Base-by-base conservation (phyloP, 257 asterid genomes). In the Ligustrum vulgare region DNA sequence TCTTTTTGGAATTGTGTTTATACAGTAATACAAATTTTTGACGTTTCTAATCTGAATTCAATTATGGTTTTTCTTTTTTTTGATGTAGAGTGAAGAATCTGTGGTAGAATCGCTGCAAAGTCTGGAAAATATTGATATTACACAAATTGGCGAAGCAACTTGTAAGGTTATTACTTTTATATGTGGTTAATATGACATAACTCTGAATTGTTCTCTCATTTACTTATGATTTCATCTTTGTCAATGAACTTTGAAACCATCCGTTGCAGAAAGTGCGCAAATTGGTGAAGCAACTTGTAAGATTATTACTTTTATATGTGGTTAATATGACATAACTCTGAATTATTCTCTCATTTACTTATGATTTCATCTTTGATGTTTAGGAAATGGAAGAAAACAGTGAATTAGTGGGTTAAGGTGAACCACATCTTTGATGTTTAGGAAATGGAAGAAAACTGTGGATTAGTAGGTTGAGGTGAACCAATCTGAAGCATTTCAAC, bases 221-320 rank as follows among this genome's bases (percentile, higher is more conserved):
- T 54, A 10, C 12, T 36, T 60, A 54, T 60, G 18, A n/a, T n/a
- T n/a, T n/a, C n/a, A 18, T 31, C 34, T 11, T 34, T 80, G 99
- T 94, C 87, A 94, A 89, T 76, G 88, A 87, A 83, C 78, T 89
- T 82, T 82, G 97, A 89, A 95, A 90, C 86, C 90, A 91, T 87
- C 82, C 87, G 13, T 91, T 97, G 0, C 76, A 67, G 45, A 94
- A 93, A 68, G 99, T 93, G 76, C 86, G 89, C 71, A 80, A 85
- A 84, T 77, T 95, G 91, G 96, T 89, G 88, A 95, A 95, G 86
- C 87, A 82, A 88, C 96, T 95, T 15, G 90, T 91, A 91, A 93
- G 97, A 98, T 95, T 43, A 72, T 70, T 70, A 60, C 5, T 49
- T 39, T 49, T 70, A 69, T 65, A 51, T 33, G 16, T 67, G 63